Evolutionary conservation across 495 filamentous ascomycete species (phyloP).

Genomic region (Podospora comata): DNA sequence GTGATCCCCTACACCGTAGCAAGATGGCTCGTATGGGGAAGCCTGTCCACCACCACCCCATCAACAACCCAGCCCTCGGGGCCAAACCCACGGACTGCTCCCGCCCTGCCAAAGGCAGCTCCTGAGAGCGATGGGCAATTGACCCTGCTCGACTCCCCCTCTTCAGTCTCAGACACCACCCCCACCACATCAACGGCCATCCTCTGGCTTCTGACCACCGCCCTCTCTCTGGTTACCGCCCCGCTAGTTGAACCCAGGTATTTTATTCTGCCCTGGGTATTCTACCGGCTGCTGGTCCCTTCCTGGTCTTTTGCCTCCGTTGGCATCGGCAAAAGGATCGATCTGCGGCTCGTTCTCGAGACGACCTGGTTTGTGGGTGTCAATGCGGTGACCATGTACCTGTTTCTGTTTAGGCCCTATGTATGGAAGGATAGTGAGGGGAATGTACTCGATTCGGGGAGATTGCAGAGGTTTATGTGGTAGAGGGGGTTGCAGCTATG

Average conservation of each 20-base stretch:
- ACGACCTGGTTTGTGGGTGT: constrained; percentile 73
- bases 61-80: neutral
- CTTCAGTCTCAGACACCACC: neutral
- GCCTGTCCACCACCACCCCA: constrained; percentile 20
- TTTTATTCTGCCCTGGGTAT: constrained; percentile 90
- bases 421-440: constrained; percentile 58
- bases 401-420: constrained; percentile 78
- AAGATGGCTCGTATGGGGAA: constrained; percentile 61
- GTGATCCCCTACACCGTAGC: constrained; percentile 53
- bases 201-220: constrained; percentile 69
- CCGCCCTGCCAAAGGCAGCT: neutral
- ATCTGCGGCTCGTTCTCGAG: constrained; percentile 60
- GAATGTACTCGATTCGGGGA: constrained; percentile 63
- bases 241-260: constrained; percentile 93
- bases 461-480: constrained; percentile 92
- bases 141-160: neutral
- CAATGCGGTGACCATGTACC: constrained; percentile 70
- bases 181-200: constrained; percentile 41
- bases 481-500: neutral
- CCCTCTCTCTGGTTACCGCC: constrained; percentile 76
- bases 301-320: constrained; percentile 21
- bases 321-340: constrained; percentile 8
- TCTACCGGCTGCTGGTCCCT: constrained; percentile 83
- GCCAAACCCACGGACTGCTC: neutral
- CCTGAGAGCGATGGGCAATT: neutral